phyloP scores from a whole-genome alignment of 352 stramenopile genomes.

The Phytophthora constricta region DNA sequence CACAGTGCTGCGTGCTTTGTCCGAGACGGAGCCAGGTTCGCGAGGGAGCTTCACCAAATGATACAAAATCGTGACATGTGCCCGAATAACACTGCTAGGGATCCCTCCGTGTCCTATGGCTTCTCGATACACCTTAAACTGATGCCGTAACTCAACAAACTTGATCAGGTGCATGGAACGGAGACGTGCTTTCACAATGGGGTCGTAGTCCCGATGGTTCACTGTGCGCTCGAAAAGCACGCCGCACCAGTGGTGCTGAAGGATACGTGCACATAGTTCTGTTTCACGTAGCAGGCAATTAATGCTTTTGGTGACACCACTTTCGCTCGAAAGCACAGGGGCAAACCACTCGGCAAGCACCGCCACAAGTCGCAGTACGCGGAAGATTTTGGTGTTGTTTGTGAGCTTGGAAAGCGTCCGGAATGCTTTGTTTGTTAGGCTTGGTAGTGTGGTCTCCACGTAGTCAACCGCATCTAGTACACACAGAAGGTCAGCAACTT shows the following conservation, averaged over 20 bases:
- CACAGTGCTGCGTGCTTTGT: constrained; percentile 32
- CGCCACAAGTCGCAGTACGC: constrained; percentile 57
- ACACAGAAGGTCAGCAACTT: neutral
- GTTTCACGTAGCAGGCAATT: constrained; percentile 62
- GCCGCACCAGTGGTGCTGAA: constrained; percentile 80
- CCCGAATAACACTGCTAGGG: constrained; percentile 46
- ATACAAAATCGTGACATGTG: constrained; percentile 71
- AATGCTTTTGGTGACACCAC: constrained; percentile 60
- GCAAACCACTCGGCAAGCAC: constrained; percentile 72
- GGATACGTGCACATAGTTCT: constrained; percentile 70
- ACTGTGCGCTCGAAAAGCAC: constrained; percentile 65
- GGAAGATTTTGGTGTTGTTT: constrained; percentile 61
- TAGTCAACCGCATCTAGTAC: constrained; percentile 57
- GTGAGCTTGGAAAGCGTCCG: constrained; percentile 62
- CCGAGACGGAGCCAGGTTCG: constrained; percentile 26
- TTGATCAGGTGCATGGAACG: constrained; percentile 81
- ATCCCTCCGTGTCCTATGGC: constrained; percentile 48
- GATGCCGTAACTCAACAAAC: constrained; percentile 69
- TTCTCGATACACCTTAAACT: constrained; percentile 69
- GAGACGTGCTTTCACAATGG: constrained; percentile 55
- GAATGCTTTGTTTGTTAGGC: constrained; percentile 81
- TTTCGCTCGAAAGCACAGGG: constrained; percentile 63
- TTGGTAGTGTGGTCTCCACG: constrained; percentile 72
- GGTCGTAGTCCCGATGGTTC: constrained; percentile 52
- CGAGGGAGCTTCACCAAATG: constrained; percentile 47